Evolutionary conservation across 345 rosid species (phyloP).

Genomic region (Hibiscus syriacus): DNA sequence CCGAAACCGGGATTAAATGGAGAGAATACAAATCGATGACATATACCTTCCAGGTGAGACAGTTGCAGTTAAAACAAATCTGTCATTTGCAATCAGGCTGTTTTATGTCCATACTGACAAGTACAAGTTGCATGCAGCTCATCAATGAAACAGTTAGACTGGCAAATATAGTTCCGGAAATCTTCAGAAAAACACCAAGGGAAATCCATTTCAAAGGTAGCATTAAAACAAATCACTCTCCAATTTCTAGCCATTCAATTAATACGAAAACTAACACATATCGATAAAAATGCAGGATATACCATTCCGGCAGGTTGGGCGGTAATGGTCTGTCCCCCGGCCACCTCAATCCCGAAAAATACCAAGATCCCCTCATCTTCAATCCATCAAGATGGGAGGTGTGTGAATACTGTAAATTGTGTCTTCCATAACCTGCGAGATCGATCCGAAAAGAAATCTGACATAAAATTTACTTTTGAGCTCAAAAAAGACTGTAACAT

Average conservation of each 20-base stretch:
- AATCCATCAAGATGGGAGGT: too few species aligned
- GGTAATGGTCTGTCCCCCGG: conserved; percentile 95
- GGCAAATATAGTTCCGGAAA: conserved; percentile 90
- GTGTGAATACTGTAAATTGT: conserved; percentile 7
- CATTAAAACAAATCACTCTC: background rate
- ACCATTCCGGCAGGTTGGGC: too few species aligned
- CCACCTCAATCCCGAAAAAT: conserved; percentile 70
- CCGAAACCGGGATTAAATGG: conserved; percentile 70
- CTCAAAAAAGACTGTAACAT: background rate
- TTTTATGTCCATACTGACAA: conserved; percentile 5
- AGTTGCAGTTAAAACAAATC: background rate
- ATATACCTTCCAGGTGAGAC: conserved; percentile 77
- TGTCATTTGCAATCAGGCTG: background rate
- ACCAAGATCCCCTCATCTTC: conserved; percentile 78
- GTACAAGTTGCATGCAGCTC: conserved; percentile 55
- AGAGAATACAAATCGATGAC: conserved; percentile 91
- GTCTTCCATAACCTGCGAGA: conserved; percentile 1
- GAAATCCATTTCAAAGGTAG: conserved; percentile 72
- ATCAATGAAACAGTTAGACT: conserved; percentile 87
- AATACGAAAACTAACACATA: too few species aligned
- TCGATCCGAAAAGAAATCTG: background rate
- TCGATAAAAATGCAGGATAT: too few species aligned
- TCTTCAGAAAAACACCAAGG: conserved; percentile 76
- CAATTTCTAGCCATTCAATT: background rate
- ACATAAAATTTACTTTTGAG: background rate